These are phyloP conservation scores for Suhomyces sp. DNA, from an alignment of 805 yeast species.

Conservation along the genomic window DNA sequence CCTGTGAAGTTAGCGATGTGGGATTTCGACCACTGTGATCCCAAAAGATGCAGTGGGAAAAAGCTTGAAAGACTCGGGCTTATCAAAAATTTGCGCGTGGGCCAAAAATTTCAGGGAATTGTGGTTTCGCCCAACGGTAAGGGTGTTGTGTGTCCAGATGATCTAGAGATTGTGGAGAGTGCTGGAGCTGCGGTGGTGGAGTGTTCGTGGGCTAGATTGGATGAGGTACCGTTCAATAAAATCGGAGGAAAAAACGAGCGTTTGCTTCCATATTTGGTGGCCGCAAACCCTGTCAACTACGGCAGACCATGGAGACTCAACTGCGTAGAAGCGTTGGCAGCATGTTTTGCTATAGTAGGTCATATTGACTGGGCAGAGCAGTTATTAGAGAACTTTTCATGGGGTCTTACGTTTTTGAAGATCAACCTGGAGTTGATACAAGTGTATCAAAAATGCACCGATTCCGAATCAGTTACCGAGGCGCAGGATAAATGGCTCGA, in stretches of 20 bases:
- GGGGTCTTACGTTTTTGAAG: conserved; percentile 88
- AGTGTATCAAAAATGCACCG: conserved; percentile 75
- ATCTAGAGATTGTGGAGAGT: conserved; percentile 68
- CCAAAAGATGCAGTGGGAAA: conserved; percentile 95
- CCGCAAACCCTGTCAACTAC: conserved; percentile 95
- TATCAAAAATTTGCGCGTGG: conserved; percentile 76
- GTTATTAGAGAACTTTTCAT: conserved; percentile 75
- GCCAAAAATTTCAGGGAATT: conserved; percentile 88
- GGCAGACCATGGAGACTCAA: conserved; percentile 95
- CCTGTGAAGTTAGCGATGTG: conserved; percentile 95
- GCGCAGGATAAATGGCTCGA: conserved; percentile 79
- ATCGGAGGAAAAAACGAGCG: conserved; percentile 91
- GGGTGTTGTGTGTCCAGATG: conserved; percentile 86
- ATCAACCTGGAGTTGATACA: conserved; percentile 77
- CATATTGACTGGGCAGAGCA: conserved; percentile 83
- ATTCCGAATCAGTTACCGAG: conserved; percentile 62
- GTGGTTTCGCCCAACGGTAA: conserved; percentile 93
- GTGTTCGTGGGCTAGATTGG: conserved; percentile 97
- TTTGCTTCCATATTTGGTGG: conserved; percentile 84
- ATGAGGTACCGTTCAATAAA: conserved; percentile 89
- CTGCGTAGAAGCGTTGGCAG: conserved; percentile 97
- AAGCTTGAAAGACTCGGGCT: conserved; percentile 85
- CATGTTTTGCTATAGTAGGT: conserved; percentile 93
- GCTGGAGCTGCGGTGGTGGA: conserved; percentile 97
- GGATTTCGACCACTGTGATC: conserved; percentile 99